Evolutionary conservation across 1,284 basidiomycete species (phyloP).

Genomic region (Fomitopsis palustris): DNA sequence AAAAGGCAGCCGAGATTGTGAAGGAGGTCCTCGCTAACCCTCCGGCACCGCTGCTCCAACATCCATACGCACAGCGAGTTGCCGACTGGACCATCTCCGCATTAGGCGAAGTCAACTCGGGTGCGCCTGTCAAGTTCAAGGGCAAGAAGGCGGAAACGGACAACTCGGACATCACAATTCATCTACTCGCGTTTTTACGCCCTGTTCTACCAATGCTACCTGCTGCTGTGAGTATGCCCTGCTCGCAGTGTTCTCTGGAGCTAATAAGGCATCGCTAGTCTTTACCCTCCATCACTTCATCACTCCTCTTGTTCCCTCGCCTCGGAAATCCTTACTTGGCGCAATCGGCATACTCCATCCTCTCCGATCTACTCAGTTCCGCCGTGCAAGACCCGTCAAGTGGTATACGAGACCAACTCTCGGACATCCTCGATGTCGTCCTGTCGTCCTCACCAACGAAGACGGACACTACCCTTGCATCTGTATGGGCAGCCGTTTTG

Average conservation of each 20-base stretch:
- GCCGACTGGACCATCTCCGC: slow-evolving; percentile 76
- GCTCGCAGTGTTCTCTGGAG: slow-evolving; percentile 12
- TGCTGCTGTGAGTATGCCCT: slow-evolving; percentile 49
- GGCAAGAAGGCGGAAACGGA: slow-evolving; percentile 60
- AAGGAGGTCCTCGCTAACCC: slow-evolving; percentile 73
- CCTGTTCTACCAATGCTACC: slow-evolving; percentile 63
- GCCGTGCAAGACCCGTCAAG: slow-evolving; percentile 46
- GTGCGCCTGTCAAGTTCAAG: slow-evolving; percentile 58
- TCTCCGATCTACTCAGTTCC: slow-evolving; percentile 70
- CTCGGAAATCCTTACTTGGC: slow-evolving; percentile 85
- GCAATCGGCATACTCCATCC: slow-evolving; percentile 75
- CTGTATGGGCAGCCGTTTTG: slow-evolving; percentile 74
- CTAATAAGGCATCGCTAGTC: slow-evolving; percentile 41
- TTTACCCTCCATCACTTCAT: slow-evolving; percentile 63
- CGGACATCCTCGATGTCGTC: slow-evolving; percentile 71
- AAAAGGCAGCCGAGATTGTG: slow-evolving; percentile 85
- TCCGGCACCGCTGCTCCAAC: slow-evolving; percentile 69
- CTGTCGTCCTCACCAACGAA: slow-evolving; percentile 72
- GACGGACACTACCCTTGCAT: slow-evolving; percentile 54
- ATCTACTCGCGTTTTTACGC: slow-evolving; percentile 74
- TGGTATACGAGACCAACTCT: slow-evolving; percentile 52
- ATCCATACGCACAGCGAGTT: slow-evolving; percentile 83
- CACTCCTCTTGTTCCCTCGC: slow-evolving; percentile 76
- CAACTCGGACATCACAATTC: slow-evolving; percentile 74
- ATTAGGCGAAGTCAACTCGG: slow-evolving; percentile 65